Conservation (phyloP, 441 rosid species). For the Codiaeum variegatum region DNA sequence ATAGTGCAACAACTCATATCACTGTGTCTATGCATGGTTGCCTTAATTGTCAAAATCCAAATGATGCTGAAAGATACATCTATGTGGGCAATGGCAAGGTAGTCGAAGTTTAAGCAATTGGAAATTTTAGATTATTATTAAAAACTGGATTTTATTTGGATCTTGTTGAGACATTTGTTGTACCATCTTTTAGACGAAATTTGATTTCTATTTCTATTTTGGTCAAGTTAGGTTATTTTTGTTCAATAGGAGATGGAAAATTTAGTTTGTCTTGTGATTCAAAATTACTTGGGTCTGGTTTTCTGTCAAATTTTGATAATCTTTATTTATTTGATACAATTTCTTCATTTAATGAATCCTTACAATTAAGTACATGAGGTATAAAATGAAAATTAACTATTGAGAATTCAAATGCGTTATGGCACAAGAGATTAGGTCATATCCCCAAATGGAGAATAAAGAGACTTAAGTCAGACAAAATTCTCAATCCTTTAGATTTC, state of each 20-base stretch:
- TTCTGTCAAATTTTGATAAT: neutral
- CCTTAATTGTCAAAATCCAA: neutral
- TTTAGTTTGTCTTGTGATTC: neutral
- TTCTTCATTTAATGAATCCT: neutral
- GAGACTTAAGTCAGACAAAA: neutral
- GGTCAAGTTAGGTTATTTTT: conserved; percentile 6
- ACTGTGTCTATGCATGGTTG: conserved; percentile 7
- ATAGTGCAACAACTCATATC: neutral
- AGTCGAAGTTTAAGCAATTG: neutral
- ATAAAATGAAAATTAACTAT: neutral
- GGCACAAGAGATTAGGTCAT: conserved; percentile 3
- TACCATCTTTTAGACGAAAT: conserved; percentile 18
- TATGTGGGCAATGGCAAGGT: neutral
- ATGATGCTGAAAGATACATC: neutral
- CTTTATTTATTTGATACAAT: too few species aligned
- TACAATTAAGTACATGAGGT: neutral
- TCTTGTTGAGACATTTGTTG: conserved; percentile 8
- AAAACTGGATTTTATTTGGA: conserved; percentile 1
- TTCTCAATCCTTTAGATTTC: neutral
- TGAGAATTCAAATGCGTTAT: neutral
- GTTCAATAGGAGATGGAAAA: conserved; percentile 6
- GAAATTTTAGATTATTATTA: neutral
- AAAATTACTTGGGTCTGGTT: too few species aligned
- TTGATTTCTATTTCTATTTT: conserved; percentile 9
- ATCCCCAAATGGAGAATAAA: neutral